A percentile compares a stretch with the other conserved stretches of the same genome.
phyloP scores from a whole-genome alignment of 129 eudicot genomes.

The Ambrosia artemisiifolia region DNA sequence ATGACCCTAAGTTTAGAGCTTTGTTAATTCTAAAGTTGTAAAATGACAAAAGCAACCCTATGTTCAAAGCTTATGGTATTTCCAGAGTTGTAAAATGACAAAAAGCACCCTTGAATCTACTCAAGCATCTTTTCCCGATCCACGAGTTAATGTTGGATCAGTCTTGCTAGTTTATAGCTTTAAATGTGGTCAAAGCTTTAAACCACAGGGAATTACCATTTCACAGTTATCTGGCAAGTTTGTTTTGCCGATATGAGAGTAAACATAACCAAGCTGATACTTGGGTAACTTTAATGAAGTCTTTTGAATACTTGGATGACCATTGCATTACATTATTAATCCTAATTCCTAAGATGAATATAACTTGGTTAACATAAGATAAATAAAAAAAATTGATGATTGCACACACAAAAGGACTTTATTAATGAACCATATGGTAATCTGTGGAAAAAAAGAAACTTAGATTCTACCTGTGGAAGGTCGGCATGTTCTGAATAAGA shows the following conservation, averaged over 20 bases:
- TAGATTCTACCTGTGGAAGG: constrained; percentile 68
- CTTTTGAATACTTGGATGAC: background rate
- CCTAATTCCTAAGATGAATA: background rate
- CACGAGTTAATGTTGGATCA: background rate
- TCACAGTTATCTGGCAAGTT: background rate
- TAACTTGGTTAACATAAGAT: background rate
- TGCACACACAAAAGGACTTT: background rate
- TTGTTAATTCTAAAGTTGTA: background rate
- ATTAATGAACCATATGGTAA: background rate
- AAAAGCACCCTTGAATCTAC: background rate
- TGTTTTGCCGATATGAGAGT: background rate
- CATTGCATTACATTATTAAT: too few relatives aligned
- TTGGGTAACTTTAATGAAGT: background rate
- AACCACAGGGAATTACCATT: background rate
- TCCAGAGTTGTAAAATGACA: background rate
- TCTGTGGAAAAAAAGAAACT: background rate
- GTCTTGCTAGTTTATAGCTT: background rate
- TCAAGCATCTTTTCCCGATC: background rate
- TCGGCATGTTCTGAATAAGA: constrained; percentile 82
- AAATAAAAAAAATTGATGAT: background rate
- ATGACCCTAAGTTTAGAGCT: background rate
- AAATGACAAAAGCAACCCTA: background rate
- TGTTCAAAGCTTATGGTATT: background rate
- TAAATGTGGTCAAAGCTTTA: background rate
- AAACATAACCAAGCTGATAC: background rate